Evolutionary conservation across 2,329 filamentous ascomycete species (phyloP).

Genomic region (Periconia digitata): DNA sequence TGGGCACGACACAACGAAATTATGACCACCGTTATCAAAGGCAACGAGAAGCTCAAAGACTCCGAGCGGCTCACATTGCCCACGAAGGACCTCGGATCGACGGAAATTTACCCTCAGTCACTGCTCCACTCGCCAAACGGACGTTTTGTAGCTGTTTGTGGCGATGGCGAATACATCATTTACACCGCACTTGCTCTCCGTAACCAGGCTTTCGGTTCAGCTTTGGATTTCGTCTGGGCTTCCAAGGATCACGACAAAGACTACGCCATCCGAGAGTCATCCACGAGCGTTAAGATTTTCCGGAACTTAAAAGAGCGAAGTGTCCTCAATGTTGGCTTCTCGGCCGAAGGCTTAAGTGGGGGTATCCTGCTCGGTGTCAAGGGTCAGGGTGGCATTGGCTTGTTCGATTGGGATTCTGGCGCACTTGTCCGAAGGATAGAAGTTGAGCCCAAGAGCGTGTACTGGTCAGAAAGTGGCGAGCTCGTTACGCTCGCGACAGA

Average conservation of each 20-base stretch:
- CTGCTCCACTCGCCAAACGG: conserved; percentile 95
- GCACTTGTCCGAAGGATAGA: conserved; percentile 90
- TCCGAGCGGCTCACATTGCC: conserved; percentile 82
- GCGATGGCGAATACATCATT: conserved; percentile 98
- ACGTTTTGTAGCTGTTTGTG: conserved; percentile 84
- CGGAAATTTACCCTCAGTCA: conserved; percentile 95
- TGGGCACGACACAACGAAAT: conserved; percentile 97
- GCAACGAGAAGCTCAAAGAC: conserved; percentile 85
- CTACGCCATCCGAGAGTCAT: conserved; percentile 92
- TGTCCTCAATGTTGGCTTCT: conserved; percentile 91
- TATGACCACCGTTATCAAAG: conserved; percentile 92
- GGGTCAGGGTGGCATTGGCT: conserved; percentile 89
- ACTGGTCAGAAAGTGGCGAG: conserved; percentile 97
- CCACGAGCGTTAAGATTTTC: conserved; percentile 94
- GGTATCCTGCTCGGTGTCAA: conserved; percentile 91
- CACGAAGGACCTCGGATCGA: conserved; percentile 92
- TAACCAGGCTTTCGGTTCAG: conserved; percentile 96
- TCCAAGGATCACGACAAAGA: conserved; percentile 98
- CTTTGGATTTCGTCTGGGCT: conserved; percentile 95
- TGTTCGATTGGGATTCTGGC: conserved; percentile 95
- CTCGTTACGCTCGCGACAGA: conserved; percentile 91
- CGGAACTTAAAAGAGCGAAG: conserved; percentile 97
- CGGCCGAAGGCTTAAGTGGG: conserved; percentile 86
- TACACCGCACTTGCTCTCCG: conserved; percentile 96
- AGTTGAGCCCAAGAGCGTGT: conserved; percentile 70